Conservation (phyloP, 129 eudicot species). For the Helianthus tuberosus region DNA sequence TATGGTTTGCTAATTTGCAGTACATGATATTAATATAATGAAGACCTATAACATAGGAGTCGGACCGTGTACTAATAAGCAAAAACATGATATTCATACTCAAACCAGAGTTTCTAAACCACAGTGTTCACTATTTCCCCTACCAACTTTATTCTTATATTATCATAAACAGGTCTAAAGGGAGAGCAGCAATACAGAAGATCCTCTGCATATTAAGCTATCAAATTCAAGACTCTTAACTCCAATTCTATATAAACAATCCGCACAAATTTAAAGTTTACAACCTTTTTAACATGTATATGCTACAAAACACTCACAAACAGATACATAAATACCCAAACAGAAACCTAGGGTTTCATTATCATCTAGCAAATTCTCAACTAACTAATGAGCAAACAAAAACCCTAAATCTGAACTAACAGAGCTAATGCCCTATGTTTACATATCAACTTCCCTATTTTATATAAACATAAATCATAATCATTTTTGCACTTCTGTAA, state of each 20-base stretch:
- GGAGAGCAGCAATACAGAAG: neutral
- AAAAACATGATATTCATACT: neutral
- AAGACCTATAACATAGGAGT: neutral
- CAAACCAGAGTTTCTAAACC: too few species aligned
- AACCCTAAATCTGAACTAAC: neutral
- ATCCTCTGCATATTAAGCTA: neutral
- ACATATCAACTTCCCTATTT: constrained; percentile 13
- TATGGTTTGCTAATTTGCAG: neutral
- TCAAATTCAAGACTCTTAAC: neutral
- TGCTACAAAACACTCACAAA: neutral
- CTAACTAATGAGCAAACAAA: constrained; percentile 2
- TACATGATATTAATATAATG: neutral
- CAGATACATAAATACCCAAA: constrained; percentile 1
- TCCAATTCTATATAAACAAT: neutral
- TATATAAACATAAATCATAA: neutral
- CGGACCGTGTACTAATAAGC: neutral
- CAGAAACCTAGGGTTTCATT: constrained; percentile 8
- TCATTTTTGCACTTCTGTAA: neutral
- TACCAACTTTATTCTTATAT: neutral
- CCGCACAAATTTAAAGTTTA: neutral
- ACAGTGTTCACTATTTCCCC: neutral
- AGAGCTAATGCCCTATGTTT: too few species aligned
- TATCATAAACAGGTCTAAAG: neutral
- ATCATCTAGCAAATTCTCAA: neutral
- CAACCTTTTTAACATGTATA: neutral